phyloP scores from a whole-genome alignment of 2,329 filamentous ascomycete species.

The Talaromyces sp. region DNA sequence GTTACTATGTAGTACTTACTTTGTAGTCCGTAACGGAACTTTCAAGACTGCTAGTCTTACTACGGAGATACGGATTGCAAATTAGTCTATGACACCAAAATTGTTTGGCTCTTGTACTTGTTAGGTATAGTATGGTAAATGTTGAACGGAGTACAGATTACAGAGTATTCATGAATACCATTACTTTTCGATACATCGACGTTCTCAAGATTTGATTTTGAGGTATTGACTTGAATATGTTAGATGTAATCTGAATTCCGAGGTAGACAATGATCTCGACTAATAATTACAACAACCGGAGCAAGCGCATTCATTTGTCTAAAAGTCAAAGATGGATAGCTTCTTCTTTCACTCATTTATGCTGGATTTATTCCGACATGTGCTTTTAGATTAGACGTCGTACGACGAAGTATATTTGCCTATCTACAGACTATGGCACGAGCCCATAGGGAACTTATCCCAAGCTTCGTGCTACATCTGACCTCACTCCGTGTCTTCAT shows the following conservation, averaged over 20 bases:
- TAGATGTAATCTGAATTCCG: neutral
- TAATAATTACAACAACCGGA: neutral
- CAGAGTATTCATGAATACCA: neutral
- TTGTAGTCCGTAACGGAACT: neutral
- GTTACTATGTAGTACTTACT: neutral
- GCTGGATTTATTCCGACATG: neutral
- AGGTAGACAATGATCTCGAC: neutral
- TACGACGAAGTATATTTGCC: neutral
- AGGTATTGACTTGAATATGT: too few relatives aligned
- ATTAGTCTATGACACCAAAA: neutral
- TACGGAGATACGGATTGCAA: neutral
- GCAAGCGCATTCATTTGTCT: neutral
- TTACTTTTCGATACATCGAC: neutral
- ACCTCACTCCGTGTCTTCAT: neutral
- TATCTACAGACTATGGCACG: neutral
- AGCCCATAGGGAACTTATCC: neutral
- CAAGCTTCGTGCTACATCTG: neutral
- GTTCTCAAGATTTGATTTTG: neutral
- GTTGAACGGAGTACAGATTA: neutral
- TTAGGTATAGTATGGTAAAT: neutral
- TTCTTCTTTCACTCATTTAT: neutral
- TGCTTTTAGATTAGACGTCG: neutral
- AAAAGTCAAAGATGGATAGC: neutral
- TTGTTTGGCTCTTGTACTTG: neutral
- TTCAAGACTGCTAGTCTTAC: neutral